Percentiles rank a stretch among this genome's conserved stretches.
Conservation (phyloP, 345 rosid species). For the Eutrema yunnanense region DNA sequence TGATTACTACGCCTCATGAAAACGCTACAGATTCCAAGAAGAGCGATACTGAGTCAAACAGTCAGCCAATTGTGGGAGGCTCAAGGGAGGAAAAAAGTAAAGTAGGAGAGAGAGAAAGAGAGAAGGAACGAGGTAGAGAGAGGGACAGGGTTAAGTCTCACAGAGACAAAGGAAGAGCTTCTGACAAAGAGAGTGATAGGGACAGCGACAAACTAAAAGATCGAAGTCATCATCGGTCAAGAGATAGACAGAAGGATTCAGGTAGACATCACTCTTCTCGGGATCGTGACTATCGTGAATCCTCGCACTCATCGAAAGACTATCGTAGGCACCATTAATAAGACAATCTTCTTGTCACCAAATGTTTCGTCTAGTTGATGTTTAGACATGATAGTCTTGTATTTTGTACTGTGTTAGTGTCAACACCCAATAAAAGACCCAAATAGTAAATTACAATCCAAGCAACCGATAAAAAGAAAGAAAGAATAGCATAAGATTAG, state of each 20-base stretch:
- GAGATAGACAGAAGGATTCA: conserved; percentile 69
- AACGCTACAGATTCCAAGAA: conserved; percentile 57
- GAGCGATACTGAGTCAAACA: conserved; percentile 55
- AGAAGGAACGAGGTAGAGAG: conserved; percentile 41
- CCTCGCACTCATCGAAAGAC: conserved; percentile 13
- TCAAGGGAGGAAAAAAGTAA: conserved; percentile 46
- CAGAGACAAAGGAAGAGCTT: conserved; percentile 73
- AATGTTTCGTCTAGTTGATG: not conserved
- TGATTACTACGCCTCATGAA: conserved; percentile 37
- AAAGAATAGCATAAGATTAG: not conserved
- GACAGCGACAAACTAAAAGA: conserved; percentile 67
- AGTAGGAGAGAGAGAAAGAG: conserved; percentile 56
- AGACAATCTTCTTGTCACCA: not conserved
- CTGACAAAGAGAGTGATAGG: conserved; percentile 73
- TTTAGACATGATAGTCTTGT: not conserved
- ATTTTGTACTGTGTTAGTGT: not conserved
- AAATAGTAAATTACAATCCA: not conserved
- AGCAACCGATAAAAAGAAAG: not conserved
- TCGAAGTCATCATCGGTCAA: conserved; percentile 56
- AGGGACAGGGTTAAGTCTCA: conserved; percentile 63
- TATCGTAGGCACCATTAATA: conserved; percentile 24
- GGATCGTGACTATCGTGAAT: conserved; percentile 33
- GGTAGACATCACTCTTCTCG: conserved; percentile 79
- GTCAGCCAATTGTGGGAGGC: conserved; percentile 36
- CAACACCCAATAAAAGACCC: not conserved